A percentile compares a stretch with the other conserved stretches of the same genome.
phyloP scores from a whole-genome alignment of 2,329 filamentous ascomycete species.

The Aspergillus phoenicis region DNA sequence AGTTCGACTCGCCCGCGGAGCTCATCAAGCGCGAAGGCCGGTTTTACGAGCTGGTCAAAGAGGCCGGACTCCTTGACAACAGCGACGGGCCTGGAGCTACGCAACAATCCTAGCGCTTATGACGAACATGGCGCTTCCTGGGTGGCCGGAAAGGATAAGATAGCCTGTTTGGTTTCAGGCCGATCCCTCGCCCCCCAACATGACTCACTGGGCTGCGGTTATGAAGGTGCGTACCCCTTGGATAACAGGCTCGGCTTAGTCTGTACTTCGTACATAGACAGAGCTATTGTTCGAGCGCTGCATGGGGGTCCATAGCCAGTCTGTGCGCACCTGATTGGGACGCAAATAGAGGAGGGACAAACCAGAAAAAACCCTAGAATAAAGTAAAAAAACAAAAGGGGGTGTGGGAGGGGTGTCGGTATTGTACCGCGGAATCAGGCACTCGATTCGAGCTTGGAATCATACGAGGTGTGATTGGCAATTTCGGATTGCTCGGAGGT shows the following conservation, averaged over 20 bases:
- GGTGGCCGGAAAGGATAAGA: constrained; percentile 11
- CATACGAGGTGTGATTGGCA: not conserved
- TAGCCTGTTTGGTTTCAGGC: constrained; percentile 1
- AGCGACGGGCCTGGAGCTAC: constrained; percentile 38
- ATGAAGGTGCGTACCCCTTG: not conserved
- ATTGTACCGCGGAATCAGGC: not conserved
- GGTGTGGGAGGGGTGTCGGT: not conserved
- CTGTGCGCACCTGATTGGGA: constrained; percentile 15
- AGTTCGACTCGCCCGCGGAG: constrained; percentile 84
- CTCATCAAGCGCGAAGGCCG: constrained; percentile 74
- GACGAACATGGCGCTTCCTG: constrained; percentile 6
- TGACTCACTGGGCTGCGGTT: constrained; percentile 2
- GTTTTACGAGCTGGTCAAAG: constrained; percentile 89
- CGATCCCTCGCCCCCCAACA: constrained; percentile 8
- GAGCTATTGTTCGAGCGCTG: constrained; percentile 8
- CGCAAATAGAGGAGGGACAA: not conserved
- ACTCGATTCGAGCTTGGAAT: not conserved
- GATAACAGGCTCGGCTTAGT: constrained; percentile 11
- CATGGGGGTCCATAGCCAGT: constrained; percentile 9
- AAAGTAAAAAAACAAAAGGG: not conserved
- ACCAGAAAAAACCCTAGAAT: no score
- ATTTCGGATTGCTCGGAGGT: not conserved
- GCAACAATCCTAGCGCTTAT: constrained; percentile 17
- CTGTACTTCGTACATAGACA: constrained; percentile 2
- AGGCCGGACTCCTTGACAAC: constrained; percentile 72